phyloP scores from a whole-genome alignment of 257 asterid genomes.

The Linderniella brevidens region DNA sequence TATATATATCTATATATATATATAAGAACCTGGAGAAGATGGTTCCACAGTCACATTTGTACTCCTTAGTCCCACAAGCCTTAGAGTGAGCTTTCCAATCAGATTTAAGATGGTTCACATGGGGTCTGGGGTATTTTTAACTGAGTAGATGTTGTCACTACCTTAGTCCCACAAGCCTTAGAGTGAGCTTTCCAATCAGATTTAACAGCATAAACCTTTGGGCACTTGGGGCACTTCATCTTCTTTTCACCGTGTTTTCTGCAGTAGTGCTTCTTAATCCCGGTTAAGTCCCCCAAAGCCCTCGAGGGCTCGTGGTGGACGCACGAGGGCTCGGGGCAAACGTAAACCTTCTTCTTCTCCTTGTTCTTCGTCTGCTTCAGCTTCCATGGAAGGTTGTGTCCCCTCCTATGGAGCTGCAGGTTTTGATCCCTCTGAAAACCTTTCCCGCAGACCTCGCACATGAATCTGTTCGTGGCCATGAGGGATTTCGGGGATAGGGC shows the following conservation, averaged over 20 bases:
- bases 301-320: constrained; percentile 57
- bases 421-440: constrained; percentile 71
- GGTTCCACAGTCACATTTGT: constrained; percentile 65
- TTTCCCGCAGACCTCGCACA: constrained; percentile 59
- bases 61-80: constrained; percentile 59
- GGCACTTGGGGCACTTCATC: constrained; percentile 58
- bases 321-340: constrained; percentile 53
- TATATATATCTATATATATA: not conserved
- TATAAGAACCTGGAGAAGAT: constrained; percentile 54
- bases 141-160: no score
- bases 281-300: constrained; percentile 66
- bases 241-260: constrained; percentile 77
- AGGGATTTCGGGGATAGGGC: constrained; percentile 57
- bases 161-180: constrained; percentile 43
- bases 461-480: constrained; percentile 44
- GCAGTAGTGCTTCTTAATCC: constrained; percentile 60
- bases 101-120: no score
- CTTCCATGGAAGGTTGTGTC: constrained; percentile 70
- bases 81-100: no score
- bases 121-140: no score
- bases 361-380: constrained; percentile 41
- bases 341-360: constrained; percentile 40
- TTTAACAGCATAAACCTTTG: constrained; percentile 56
- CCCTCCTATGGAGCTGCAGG: constrained; percentile 66
- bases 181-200: constrained; percentile 73